Base-by-base conservation (phyloP, 2,329 filamentous ascomycete genomes). In the Tolypocladium ophioglossoides region DNA sequence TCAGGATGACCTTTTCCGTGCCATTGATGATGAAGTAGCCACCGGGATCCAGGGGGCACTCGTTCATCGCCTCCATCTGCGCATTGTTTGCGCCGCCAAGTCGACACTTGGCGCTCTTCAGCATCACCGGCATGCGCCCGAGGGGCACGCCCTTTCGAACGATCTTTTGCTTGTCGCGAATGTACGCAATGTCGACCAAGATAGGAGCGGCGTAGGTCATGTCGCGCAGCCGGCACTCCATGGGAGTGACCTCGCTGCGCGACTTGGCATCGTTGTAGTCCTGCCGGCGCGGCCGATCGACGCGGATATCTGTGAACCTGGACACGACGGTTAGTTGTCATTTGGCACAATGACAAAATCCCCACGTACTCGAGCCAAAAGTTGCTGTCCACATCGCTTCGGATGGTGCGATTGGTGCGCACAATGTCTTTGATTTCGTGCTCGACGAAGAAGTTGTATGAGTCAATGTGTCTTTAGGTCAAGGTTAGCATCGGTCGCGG, bases 121-220 rank as follows among this genome's bases (percentile, higher is more conserved):
- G 78, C 94, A 99, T 99, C 66, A 99, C 87, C 2, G 94, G 94
- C 77, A 99, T 87, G 57, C 94, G 83, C 39, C 91, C 94, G 57
- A 99, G 89, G 44, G 85, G 82, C 52, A 96, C 85, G 61, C 84
- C 85, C 57, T 86, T 85, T 61, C 86, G 83, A 48, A 88, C 82
- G 57, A 94, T 83, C 62, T 82, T 82, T 61, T 86, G 83, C 58
- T 86, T 86, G 55, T 91, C 91, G 69, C 91, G 83, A 38, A 90
- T 86, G 67, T 96, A 97, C 61, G 89, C 85, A 52, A 97, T 89
- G 66, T 97, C 91, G 57, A 97, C 91, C 38, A 90, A 81, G 57
- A 99, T 95, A 1, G 92, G 92, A 11, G 94, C 94, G 22, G 91
- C 88, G 68, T 99, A 99, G n/a, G 92, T 97, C 80, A 96, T 91